Evolutionary conservation across 345 rosid species (phyloP).

Genomic region (Erysimum cheiranthoides): DNA sequence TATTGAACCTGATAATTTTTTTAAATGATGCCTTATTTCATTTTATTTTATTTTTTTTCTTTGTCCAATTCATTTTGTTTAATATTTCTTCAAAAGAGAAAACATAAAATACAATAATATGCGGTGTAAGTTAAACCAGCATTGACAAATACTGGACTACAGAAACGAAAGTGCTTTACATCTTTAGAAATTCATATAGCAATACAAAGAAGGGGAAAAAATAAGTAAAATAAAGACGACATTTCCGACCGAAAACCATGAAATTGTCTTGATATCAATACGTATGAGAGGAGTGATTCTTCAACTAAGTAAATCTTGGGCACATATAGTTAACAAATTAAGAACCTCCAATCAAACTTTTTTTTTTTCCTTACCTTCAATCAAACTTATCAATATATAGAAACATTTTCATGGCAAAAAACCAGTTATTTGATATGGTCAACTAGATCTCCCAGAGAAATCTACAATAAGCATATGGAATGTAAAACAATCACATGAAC

Average conservation of each 20-base stretch:
- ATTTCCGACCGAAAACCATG: conserved; percentile 14
- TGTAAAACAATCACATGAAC: conserved; percentile 51
- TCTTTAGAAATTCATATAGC: background rate
- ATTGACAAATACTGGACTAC: background rate
- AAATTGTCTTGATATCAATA: conserved; percentile 11
- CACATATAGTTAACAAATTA: background rate
- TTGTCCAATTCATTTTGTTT: background rate
- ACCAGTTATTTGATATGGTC: background rate
- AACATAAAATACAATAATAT: conserved; percentile 4
- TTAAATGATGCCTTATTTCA: background rate
- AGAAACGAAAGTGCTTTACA: conserved; percentile 12
- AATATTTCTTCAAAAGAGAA: background rate
- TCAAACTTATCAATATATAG: conserved; percentile 1
- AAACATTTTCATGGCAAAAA: conserved; percentile 27
- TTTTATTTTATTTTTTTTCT: background rate
- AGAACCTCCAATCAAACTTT: conserved; percentile 6
- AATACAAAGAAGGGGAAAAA: background rate
- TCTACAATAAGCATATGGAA: background rate
- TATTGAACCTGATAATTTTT: background rate
- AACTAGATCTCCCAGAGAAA: background rate
- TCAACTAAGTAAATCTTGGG: background rate
- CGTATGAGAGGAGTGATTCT: conserved; percentile 17
- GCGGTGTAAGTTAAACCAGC: background rate
- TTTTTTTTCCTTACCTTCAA: too few species aligned
- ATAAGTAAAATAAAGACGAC: background rate